Evolutionary conservation across 2,329 filamentous ascomycete species (phyloP), one percentile per base, ranked within the genome.

Genomic region (Chaetomium strumarium): DNA sequence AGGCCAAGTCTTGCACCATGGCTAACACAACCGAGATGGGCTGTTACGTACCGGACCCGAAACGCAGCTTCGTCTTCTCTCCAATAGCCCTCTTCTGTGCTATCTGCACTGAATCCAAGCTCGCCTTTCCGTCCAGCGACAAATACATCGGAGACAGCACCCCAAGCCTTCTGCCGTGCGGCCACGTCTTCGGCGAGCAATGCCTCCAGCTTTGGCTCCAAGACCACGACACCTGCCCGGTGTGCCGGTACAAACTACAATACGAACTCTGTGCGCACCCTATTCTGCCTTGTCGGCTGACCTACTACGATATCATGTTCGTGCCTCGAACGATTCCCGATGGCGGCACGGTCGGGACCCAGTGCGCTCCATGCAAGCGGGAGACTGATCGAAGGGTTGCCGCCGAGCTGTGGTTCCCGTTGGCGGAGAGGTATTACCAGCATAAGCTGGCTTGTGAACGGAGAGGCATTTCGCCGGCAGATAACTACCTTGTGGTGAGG

Each of bases 71-170:
- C 34, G 16, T 37, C 16, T 48, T 38, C 24, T 13, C 29, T 5
- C 33, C 47, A 1, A 5, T 8, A 20, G 2, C 12, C 17, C 9
- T 49, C 20, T 1, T 6, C 13, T 53, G 51, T 17, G 14, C 12
- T 7, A 53, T 53, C 46, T 53, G 51, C 51, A 41, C 12, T 14
- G 34, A 53, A 1, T 41, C 51, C 13, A 16, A 20, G 2, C 51
- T 49, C 3, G 20, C 12, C 16, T 34, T 53, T 11, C 45, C 45
- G 10, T n/a, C 12, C 13, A 40, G 34, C 48, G 1, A 12, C 12
- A 9, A 19, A 1, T 3, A 1, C n/a, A 20, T 19, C 30, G 16
- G 16, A 2, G 44, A 52, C 40, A 52, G 19, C 24, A 12, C 41
- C n/a, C 45, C 51, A 6, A 19, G 10, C 16, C 34, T 53, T 1